These are phyloP conservation scores for Ascochyta fabae DNA, from an alignment of 2,329 filamentous ascomycete genomes.

Conservation along the genomic window DNA sequence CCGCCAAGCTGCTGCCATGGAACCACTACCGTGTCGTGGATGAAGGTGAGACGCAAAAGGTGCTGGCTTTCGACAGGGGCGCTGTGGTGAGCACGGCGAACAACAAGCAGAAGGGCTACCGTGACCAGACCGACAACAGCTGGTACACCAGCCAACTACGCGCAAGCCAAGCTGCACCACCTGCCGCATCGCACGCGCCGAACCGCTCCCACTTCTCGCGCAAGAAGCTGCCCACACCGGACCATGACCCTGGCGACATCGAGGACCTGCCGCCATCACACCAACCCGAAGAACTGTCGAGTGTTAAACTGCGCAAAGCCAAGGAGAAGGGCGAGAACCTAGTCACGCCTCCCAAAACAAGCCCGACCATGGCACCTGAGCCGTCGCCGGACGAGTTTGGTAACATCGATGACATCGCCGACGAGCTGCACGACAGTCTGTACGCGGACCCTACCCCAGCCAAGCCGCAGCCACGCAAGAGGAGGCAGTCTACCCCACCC, in stretches of 20 bases:
- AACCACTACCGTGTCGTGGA: conserved; percentile 82
- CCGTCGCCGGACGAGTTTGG: conserved; percentile 10
- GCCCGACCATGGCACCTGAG: conserved; percentile 28
- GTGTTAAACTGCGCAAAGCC: neutral
- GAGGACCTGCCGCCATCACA: conserved; percentile 42
- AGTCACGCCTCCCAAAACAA: conserved; percentile 42
- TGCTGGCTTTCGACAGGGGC: conserved; percentile 69
- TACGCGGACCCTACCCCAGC: conserved; percentile 30
- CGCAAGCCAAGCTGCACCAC: conserved; percentile 25
- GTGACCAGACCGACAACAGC: conserved; percentile 79
- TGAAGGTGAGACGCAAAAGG: conserved; percentile 81
- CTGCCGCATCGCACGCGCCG: conserved; percentile 38
- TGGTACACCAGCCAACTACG: conserved; percentile 81
- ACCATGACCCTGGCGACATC: conserved; percentile 23
- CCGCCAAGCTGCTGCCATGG: conserved; percentile 85
- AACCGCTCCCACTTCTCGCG: conserved; percentile 34
- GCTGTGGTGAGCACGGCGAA: conserved; percentile 71
- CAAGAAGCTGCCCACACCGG: conserved; percentile 35
- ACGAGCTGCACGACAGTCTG: conserved; percentile 31
- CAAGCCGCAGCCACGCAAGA: conserved; percentile 8
- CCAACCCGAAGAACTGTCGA: conserved; percentile 40
- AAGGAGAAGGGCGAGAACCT: conserved; percentile 21
- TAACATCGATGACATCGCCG: conserved; percentile 1
- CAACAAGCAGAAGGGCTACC: conserved; percentile 69
- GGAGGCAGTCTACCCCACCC: conserved; percentile 6